Percentiles rank a stretch among this genome's conserved stretches.
phyloP scores from a whole-genome alignment of 257 asterid genomes.

The Gentiana macrophylla region DNA sequence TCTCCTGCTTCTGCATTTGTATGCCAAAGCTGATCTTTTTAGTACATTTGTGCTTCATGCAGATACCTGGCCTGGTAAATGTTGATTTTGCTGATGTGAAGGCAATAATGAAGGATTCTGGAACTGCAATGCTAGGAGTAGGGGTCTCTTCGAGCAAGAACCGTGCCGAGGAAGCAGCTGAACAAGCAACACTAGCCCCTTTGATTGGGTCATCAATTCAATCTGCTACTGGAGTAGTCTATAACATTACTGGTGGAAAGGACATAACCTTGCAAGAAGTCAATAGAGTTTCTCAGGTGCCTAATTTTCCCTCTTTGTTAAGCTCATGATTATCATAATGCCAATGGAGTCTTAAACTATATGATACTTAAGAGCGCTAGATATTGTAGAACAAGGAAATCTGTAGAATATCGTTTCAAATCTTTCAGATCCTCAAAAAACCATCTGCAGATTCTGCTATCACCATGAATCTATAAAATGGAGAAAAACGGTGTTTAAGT shows the following conservation, averaged over 20 bases:
- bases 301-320: neutral
- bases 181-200: conserved; percentile 96
- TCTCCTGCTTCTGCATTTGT: neutral
- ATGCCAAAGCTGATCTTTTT: neutral
- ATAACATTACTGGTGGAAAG: conserved; percentile 97
- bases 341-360: no score
- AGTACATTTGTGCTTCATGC: conserved; percentile 17
- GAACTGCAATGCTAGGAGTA: conserved; percentile 98
- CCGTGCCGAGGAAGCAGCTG: conserved; percentile 99
- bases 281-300: conserved; percentile 94
- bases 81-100: conserved; percentile 98
- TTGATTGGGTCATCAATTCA: conserved; percentile 91
- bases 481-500: no score
- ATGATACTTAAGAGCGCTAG: no score
- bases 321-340: no score
- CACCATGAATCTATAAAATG: no score
- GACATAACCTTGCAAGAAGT: conserved; percentile 96
- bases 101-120: conserved; percentile 98
- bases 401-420: no score
- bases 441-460: no score
- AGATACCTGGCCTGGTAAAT: conserved; percentile 97
- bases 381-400: no score
- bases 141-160: conserved; percentile 98
- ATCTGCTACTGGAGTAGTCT: conserved; percentile 97
- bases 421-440: no score